A percentile compares a stretch with the other conserved stretches of the same genome.
These are phyloP conservation scores for Pseudonitzschia pungens DNA, from an alignment of 108 stramenopile genomes.

Conservation along the genomic window DNA sequence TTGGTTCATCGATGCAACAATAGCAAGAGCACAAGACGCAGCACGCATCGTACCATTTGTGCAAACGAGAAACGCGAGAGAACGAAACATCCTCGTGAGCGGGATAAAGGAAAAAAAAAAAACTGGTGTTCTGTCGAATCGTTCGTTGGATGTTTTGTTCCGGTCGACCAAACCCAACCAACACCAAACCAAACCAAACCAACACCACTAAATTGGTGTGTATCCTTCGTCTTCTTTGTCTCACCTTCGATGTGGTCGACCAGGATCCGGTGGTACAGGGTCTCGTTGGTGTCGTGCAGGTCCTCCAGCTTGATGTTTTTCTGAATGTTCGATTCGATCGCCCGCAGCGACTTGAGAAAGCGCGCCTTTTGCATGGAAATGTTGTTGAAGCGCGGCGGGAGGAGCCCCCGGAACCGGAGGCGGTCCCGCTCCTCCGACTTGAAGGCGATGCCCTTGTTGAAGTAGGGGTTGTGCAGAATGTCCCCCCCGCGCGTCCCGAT, in stretches of 20 bases:
- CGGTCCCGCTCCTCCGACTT: slow-evolving; percentile 89
- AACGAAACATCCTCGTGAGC: too few relatives aligned
- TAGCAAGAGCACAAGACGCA: too few relatives aligned
- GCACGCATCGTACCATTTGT: too few relatives aligned
- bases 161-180: too few relatives aligned
- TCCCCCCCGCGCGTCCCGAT: slow-evolving; percentile 56
- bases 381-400: slow-evolving; percentile 71
- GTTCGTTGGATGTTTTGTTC: too few relatives aligned
- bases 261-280: slow-evolving; percentile 93
- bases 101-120: too few relatives aligned
- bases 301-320: slow-evolving; percentile 92
- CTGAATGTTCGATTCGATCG: slow-evolving; percentile 69
- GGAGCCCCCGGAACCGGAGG: slow-evolving; percentile 81
- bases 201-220: too few relatives aligned
- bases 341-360: slow-evolving; percentile 61
- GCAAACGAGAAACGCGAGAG: too few relatives aligned
- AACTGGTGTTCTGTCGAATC: too few relatives aligned
- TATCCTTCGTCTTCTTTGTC: neutral
- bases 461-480: slow-evolving; percentile 63
- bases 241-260: slow-evolving; percentile 83
- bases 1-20: too few relatives aligned
- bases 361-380: slow-evolving; percentile 68
- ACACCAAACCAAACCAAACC: too few relatives aligned
- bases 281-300: slow-evolving; percentile 96
- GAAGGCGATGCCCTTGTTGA: slow-evolving; percentile 89